Evolutionary conservation across 768 basidiomycete genomes (phyloP).

Genomic region (Calocera viscosa): DNA sequence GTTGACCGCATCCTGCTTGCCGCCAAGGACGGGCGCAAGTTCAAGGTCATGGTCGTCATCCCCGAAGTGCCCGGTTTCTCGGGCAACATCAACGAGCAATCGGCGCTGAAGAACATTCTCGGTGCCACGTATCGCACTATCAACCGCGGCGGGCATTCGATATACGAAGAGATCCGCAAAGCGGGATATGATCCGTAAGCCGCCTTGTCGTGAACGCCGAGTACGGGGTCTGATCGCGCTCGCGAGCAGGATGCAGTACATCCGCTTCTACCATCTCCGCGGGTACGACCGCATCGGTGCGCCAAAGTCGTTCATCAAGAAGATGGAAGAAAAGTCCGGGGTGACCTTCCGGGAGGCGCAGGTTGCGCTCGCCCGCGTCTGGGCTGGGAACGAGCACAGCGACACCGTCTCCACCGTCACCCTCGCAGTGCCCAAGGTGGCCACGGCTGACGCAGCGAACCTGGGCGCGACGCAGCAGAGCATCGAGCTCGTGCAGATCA

Average conservation of each 20-base stretch:
- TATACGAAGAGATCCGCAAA: conserved; percentile 68
- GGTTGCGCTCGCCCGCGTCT: conserved; percentile 66
- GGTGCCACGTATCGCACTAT: conserved; percentile 80
- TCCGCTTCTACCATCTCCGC: conserved; percentile 85
- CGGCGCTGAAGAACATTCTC: conserved; percentile 67
- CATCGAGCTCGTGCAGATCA: conserved; percentile 46
- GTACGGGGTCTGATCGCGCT: background rate
- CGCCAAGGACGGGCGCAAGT: conserved; percentile 52
- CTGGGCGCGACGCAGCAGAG: conserved; percentile 35
- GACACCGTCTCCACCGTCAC: background rate
- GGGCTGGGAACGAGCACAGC: conserved; percentile 35
- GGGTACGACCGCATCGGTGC: conserved; percentile 85
- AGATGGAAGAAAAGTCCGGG: conserved; percentile 62
- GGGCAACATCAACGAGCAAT: conserved; percentile 60
- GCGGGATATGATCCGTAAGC: conserved; percentile 69
- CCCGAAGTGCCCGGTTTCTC: conserved; percentile 89
- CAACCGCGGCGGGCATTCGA: conserved; percentile 75
- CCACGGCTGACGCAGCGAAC: conserved; percentile 6
- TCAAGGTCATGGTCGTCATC: conserved; percentile 77
- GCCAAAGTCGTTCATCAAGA: conserved; percentile 47
- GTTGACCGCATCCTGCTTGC: conserved; percentile 79
- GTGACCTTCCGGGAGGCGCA: conserved; percentile 77
- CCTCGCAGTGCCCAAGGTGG: background rate
- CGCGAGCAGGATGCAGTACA: conserved; percentile 54
- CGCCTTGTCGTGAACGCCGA: background rate